Percentiles rank a stretch among this genome's conserved stretches.
These are phyloP conservation scores for Plantago ovata DNA, from an alignment of 257 asterid genomes.

Conservation along the genomic window DNA sequence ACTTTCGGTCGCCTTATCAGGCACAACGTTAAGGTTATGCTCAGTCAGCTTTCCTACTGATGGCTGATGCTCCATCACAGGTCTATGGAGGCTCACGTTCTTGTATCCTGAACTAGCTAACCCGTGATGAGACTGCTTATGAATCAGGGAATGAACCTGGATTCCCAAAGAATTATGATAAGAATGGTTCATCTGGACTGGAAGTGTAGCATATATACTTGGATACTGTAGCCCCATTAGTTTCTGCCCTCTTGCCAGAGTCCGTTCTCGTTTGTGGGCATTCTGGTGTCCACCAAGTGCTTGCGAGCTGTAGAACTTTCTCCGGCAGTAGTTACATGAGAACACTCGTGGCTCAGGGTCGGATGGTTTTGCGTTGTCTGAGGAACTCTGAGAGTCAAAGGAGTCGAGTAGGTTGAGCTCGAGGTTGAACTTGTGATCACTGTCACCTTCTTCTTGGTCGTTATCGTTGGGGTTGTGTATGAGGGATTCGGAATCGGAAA, in stretches of 20 bases:
- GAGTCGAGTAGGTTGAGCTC: conserved; percentile 3
- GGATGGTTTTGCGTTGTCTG: background rate
- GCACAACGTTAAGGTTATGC: background rate
- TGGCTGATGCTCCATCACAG: conserved; percentile 10
- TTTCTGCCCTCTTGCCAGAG: conserved; percentile 2
- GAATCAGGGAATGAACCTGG: conserved; percentile 2
- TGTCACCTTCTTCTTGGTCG: background rate
- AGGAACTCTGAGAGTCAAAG: background rate
- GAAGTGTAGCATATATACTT: background rate
- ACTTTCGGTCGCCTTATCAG: too few species aligned
- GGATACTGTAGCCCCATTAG: conserved; percentile 6
- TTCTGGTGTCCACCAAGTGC: conserved; percentile 8
- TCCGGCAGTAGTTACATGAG: conserved; percentile 6
- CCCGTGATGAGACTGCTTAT: background rate
- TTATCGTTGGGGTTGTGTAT: background rate
- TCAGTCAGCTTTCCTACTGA: conserved; percentile 2
- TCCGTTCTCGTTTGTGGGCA: conserved; percentile 8
- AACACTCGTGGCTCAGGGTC: conserved; percentile 1
- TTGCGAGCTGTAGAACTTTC: conserved; percentile 8
- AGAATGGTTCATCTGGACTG: background rate
- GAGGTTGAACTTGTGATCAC: background rate
- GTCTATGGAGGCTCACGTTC: conserved; percentile 1
- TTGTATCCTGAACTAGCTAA: background rate
- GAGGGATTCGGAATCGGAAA: conserved; percentile 4
- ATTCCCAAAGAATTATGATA: conserved; percentile 7